Percentiles rank a stretch among this genome's conserved stretches.
Evolutionary conservation across 768 basidiomycete genomes (phyloP).

Genomic region (Lactarius evosmus): DNA sequence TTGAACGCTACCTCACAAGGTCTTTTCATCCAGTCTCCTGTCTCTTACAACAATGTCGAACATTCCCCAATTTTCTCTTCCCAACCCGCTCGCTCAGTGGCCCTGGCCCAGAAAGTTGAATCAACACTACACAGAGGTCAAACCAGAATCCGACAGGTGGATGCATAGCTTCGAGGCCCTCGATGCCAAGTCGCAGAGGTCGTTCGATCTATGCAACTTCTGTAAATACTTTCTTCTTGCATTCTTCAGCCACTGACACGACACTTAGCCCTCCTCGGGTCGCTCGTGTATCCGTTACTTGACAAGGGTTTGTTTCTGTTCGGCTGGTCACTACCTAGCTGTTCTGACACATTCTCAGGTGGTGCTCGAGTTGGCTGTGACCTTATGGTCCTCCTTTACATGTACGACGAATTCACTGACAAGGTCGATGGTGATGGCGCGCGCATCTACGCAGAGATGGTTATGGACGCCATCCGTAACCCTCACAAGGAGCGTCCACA

Average conservation of each 20-base stretch:
- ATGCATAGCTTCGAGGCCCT: too few relatives aligned
- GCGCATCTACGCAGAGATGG: not conserved
- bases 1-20: too few relatives aligned
- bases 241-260: too few relatives aligned
- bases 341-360: not conserved
- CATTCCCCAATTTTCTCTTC: too few relatives aligned
- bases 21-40: too few relatives aligned
- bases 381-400: not conserved
- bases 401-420: constrained; percentile 15
- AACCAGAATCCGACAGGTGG: constrained; percentile 24
- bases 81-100: constrained; percentile 24
- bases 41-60: not conserved
- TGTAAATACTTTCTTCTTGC: constrained; percentile 8
- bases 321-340: too few relatives aligned
- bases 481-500: constrained; percentile 2
- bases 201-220: constrained; percentile 27
- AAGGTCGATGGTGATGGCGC: not conserved
- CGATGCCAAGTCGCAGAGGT: constrained; percentile 15
- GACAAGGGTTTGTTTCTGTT: not conserved
- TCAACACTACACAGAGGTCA: constrained; percentile 24
- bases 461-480: constrained; percentile 7
- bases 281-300: not conserved
- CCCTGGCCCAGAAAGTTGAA: constrained; percentile 27
- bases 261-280: not conserved
- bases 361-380: constrained; percentile 1